These are phyloP conservation scores for Suhomyces prunicola DNA, from an alignment of 805 yeast genomes.

Conservation along the genomic window DNA sequence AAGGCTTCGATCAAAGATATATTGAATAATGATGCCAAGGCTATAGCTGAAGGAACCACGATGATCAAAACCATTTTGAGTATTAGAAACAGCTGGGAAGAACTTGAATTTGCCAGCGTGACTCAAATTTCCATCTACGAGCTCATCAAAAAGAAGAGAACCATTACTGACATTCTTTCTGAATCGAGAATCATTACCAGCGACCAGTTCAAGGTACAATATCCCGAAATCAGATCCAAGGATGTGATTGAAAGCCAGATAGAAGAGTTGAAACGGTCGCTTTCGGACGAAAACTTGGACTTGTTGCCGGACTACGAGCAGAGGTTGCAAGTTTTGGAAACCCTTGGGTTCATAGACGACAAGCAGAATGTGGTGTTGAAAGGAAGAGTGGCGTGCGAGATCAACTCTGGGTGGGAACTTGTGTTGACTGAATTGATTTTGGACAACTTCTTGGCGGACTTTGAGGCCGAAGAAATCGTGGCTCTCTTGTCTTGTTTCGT, in stretches of 20 bases:
- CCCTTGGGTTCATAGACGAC: slow-evolving; percentile 77
- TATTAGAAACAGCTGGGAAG: slow-evolving; percentile 42
- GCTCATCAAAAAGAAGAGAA: slow-evolving; percentile 33
- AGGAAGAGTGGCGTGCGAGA: slow-evolving; percentile 92
- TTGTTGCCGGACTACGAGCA: slow-evolving; percentile 92
- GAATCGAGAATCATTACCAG: slow-evolving; percentile 29
- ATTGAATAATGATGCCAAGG: slow-evolving; percentile 33
- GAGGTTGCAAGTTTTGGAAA: slow-evolving; percentile 71
- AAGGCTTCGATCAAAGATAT: slow-evolving; percentile 31
- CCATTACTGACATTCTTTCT: slow-evolving; percentile 27
- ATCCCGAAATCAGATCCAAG: slow-evolving; percentile 43
- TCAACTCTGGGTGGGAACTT: slow-evolving; percentile 88
- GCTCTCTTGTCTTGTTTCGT: slow-evolving; percentile 90
- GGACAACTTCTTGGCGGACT: slow-evolving; percentile 89
- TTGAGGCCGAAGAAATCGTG: slow-evolving; percentile 95
- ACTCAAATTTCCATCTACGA: slow-evolving; percentile 37
- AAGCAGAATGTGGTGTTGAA: slow-evolving; percentile 76
- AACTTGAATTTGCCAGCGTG: slow-evolving; percentile 36
- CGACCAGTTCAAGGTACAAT: slow-evolving; percentile 45
- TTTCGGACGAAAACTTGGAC: slow-evolving; percentile 86
- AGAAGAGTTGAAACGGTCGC: slow-evolving; percentile 51
- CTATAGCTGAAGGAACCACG: slow-evolving; percentile 32
- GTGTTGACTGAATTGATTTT: slow-evolving; percentile 83
- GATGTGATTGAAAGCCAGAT: slow-evolving; percentile 49
- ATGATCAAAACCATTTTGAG: slow-evolving; percentile 35